phyloP scores from a whole-genome alignment of 495 filamentous ascomycete species.

The Chaetomium cochliodes region DNA sequence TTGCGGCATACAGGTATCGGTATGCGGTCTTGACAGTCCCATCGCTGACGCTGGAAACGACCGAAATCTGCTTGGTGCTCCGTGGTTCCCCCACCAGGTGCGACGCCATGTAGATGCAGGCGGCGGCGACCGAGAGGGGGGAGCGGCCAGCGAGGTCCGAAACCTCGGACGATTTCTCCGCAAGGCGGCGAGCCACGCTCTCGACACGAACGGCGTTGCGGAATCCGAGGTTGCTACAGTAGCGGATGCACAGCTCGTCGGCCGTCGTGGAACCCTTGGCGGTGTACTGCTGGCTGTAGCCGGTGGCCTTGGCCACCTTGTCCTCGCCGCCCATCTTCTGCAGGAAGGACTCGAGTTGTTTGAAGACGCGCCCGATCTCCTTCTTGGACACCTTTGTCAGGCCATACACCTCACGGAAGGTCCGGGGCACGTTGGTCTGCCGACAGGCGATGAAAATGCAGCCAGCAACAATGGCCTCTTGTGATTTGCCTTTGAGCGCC shows the following conservation, averaged over 20 bases:
- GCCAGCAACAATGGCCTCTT: constrained; percentile 88
- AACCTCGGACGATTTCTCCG: constrained; percentile 66
- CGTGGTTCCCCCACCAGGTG: constrained; percentile 76
- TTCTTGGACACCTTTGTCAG: constrained; percentile 94
- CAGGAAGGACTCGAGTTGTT: constrained; percentile 85
- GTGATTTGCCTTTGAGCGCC: constrained; percentile 91
- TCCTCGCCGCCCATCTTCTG: constrained; percentile 48
- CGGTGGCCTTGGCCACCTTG: constrained; percentile 34
- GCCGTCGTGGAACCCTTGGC: constrained; percentile 78
- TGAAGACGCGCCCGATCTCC: constrained; percentile 95
- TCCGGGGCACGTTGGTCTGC: constrained; percentile 79
- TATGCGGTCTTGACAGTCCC: constrained; percentile 95
- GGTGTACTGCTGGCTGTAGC: constrained; percentile 58
- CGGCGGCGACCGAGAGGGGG: constrained; percentile 87
- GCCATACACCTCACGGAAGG: constrained; percentile 87
- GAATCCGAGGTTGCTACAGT: constrained; percentile 72
- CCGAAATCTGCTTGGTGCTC: constrained; percentile 78
- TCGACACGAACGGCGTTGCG: constrained; percentile 64
- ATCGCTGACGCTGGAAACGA: constrained; percentile 83
- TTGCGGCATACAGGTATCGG: constrained; percentile 73
- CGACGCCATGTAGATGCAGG: constrained; percentile 93
- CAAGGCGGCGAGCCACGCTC: constrained; percentile 70
- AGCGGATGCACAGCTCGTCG: constrained; percentile 81
- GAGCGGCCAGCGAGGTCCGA: constrained; percentile 88
- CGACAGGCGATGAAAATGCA: constrained; percentile 98